Evolutionary conservation across 2,329 filamentous ascomycete species (phyloP).

Genomic region (Stagonosporopsis cucurbitacearum): DNA sequence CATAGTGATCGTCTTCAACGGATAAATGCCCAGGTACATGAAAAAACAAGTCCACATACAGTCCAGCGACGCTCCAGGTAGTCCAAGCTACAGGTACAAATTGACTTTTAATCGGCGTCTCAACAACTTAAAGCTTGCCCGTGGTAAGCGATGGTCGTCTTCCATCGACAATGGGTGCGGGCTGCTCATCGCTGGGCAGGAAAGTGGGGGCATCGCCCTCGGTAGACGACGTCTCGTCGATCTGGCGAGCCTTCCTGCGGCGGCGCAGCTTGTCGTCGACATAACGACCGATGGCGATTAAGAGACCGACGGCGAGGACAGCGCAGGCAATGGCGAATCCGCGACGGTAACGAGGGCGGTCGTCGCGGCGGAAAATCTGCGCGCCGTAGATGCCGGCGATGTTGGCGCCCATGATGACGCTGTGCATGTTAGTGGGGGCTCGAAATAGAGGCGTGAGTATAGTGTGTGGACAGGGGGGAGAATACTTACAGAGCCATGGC

Average conservation of each 20-base stretch:
- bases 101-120: too few species aligned
- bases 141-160: slow-evolving; percentile 1
- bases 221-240: slow-evolving; percentile 16
- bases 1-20: background rate
- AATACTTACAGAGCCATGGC: slow-evolving; percentile 62
- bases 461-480: background rate
- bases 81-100: background rate
- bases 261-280: slow-evolving; percentile 49
- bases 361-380: slow-evolving; percentile 64
- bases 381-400: slow-evolving; percentile 67
- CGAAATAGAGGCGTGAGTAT: too few species aligned
- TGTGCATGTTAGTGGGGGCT: slow-evolving; percentile 21
- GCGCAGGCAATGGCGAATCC: slow-evolving; percentile 58
- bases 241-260: slow-evolving; percentile 16
- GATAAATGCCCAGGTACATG: background rate
- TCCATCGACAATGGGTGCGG: slow-evolving; percentile 21
- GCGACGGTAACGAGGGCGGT: slow-evolving; percentile 59
- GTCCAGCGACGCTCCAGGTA: too few species aligned
- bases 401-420: slow-evolving; percentile 68
- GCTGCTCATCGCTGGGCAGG: slow-evolving; percentile 17
- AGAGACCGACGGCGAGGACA: slow-evolving; percentile 54
- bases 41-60: background rate
- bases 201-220: slow-evolving; percentile 10
- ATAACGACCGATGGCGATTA: slow-evolving; percentile 52
- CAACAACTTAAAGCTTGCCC: background rate